Evolutionary conservation across 176 grass and related monocot species (phyloP).

Genomic region (Cenchrus fungigraminus): DNA sequence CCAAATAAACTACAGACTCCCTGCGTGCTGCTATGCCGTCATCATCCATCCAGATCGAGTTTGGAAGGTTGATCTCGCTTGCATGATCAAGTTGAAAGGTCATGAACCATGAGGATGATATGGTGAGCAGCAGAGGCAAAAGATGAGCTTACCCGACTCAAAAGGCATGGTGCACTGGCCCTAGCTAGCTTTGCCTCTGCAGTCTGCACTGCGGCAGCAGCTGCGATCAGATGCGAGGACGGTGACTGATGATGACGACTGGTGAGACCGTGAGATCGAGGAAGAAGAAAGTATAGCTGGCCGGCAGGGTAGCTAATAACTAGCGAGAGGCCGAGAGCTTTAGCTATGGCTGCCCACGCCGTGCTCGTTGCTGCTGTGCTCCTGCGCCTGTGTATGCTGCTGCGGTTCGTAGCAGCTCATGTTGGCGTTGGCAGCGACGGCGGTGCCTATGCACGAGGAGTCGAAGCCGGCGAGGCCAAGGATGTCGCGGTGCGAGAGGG

Average conservation of each 20-base stretch:
- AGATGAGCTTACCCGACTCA: slow-evolving; percentile 29
- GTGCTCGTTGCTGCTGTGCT: slow-evolving; percentile 47
- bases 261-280: not conserved
- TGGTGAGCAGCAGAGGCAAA: not conserved
- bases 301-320: not conserved
- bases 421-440: slow-evolving; percentile 26
- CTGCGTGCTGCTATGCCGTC: not conserved
- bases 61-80: not conserved
- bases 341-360: slow-evolving; percentile 46
- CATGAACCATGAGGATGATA: slow-evolving; percentile 34
- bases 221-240: slow-evolving; percentile 9
- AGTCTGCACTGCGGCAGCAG: not conserved
- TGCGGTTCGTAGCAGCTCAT: slow-evolving; percentile 44
- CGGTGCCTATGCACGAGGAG: slow-evolving; percentile 57
- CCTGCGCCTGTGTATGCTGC: slow-evolving; percentile 26
- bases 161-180: slow-evolving; percentile 40
- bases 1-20: slow-evolving; percentile 30
- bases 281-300: slow-evolving; percentile 13
- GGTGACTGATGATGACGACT: not conserved
- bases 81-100: not conserved
- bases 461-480: slow-evolving; percentile 74
- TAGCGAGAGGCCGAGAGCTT: not conserved
- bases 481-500: slow-evolving; percentile 74
- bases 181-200: slow-evolving; percentile 27
- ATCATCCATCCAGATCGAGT: not conserved